phyloP scores from a whole-genome alignment of 768 basidiomycete genomes.

The Pisolithus microcarpus region DNA sequence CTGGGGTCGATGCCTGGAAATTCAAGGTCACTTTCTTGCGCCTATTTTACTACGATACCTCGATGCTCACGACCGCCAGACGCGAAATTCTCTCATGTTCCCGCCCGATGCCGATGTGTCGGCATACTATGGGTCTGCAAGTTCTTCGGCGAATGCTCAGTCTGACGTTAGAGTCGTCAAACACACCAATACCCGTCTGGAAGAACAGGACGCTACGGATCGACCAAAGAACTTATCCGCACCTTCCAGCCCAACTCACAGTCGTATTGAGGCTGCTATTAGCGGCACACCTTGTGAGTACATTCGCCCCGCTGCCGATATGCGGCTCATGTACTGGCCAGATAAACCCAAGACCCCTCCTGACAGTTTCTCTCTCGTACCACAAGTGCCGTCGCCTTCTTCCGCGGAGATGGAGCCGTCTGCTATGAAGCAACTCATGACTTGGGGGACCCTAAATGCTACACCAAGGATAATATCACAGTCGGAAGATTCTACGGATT shows the following conservation, averaged over 20 bases:
- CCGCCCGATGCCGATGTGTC: constrained; percentile 83
- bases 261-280: constrained; percentile 88
- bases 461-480: constrained; percentile 83
- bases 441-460: constrained; percentile 89
- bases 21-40: constrained; percentile 52
- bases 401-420: constrained; percentile 72
- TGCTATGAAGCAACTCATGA: constrained; percentile 91
- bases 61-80: constrained; percentile 35
- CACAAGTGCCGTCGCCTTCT: constrained; percentile 81
- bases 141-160: constrained; percentile 23
- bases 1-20: constrained; percentile 74
- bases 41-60: constrained; percentile 1
- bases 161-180: constrained; percentile 59
- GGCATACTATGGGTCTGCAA: constrained; percentile 51
- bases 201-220: constrained; percentile 54
- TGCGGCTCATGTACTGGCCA: constrained; percentile 24
- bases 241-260: constrained; percentile 85
- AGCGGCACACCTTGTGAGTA: constrained; percentile 81
- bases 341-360: constrained; percentile 58
- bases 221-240: constrained; percentile 40
- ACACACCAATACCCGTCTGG: constrained; percentile 75
- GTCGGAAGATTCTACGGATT: constrained; percentile 45
- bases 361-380: constrained; percentile 67
- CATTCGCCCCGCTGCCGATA: background rate
- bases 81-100: constrained; percentile 95